Base-by-base conservation (phyloP, 2,329 filamentous ascomycete species). In the Paracamarosporium sp. region DNA sequence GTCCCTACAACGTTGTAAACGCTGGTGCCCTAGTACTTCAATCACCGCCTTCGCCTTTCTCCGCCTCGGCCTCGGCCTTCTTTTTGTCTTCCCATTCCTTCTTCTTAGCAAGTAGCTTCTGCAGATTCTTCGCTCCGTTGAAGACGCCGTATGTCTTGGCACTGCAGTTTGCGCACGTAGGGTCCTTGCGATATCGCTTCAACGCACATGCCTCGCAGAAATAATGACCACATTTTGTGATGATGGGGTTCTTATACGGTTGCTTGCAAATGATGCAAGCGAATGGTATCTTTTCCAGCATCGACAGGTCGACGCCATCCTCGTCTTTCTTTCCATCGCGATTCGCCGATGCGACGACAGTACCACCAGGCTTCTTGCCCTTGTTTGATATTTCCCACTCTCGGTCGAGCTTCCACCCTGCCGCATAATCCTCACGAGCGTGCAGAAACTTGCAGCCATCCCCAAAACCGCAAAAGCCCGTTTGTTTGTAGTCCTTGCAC, bases 211-310 rank as follows among this genome's bases (percentile, higher is more conserved):
- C 83, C 76, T 97, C 91, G 74, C 95, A 99, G 72, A 98, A 98
- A 76, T 98, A 98, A 76, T 99, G 95, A 0, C 92, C 91, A 66
- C 95, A 99, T 64, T 92, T 90, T 12, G 95, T 98, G 24, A 94
- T 81, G 12, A 98, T 86, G 0, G 95, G 94, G 56, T 86, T 84
- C 68, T 87, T 90, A 78, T 97, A 97, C 1, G 88, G 78, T 35
- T 87, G 85, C 68, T 89, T 88, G 82, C 93, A 97, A 60, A 97
- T 92, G 62, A 96, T 86, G 76, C 93, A 97, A 1, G 87, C 91
- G 72, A 97, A 97, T 0, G 93, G 93, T 22, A 97, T 96, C 68
- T 88, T 90, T 72, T 93, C 88, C 50, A 96, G 79, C 72, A 94
- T 78, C 20, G 87, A 88, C 43, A 90, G 87, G 50, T 94, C 91